Percentiles rank a stretch among this genome's conserved stretches.
Conservation (phyloP, 2,329 filamentous ascomycete species). For the Talaromyces sp. region DNA sequence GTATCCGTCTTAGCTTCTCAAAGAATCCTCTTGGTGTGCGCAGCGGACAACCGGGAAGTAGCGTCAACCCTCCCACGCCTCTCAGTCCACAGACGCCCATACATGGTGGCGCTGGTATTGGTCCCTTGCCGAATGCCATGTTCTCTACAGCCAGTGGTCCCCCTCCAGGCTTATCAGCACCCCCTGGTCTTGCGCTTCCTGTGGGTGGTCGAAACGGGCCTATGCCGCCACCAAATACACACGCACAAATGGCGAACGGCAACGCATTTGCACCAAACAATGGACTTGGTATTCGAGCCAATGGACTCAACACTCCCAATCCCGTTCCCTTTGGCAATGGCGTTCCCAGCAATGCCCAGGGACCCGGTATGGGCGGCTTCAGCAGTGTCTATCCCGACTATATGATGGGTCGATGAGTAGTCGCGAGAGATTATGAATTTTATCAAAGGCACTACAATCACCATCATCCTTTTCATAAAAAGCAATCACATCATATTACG, state of each 20-base stretch:
- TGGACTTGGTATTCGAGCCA: constrained; percentile 40
- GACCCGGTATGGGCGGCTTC: constrained; percentile 36
- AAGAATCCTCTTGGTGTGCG: constrained; percentile 95
- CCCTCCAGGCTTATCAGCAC: constrained; percentile 75
- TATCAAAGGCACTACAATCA: not conserved
- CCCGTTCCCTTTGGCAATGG: constrained; percentile 32
- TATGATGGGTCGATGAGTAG: constrained; percentile 48
- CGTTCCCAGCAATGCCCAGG: constrained; percentile 30
- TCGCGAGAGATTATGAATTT: not conserved
- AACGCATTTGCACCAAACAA: constrained; percentile 37
- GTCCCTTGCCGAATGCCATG: constrained; percentile 56
- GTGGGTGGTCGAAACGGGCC: constrained; percentile 34
- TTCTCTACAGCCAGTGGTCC: constrained; percentile 72
- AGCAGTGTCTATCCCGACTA: constrained; percentile 47
- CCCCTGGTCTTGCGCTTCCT: constrained; percentile 64
- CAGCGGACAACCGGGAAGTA: constrained; percentile 64
- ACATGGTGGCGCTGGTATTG: constrained; percentile 57
- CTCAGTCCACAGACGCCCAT: constrained; percentile 54
- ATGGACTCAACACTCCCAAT: constrained; percentile 33
- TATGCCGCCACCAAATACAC: constrained; percentile 34
- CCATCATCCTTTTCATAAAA: constrained; percentile 1
- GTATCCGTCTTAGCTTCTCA: constrained; percentile 92
- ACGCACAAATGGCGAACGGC: constrained; percentile 32
- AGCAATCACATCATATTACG: constrained; percentile 21
- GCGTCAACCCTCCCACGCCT: constrained; percentile 51